Base-by-base conservation (phyloP, 768 basidiomycete species). In the Piloderma croceum region DNA sequence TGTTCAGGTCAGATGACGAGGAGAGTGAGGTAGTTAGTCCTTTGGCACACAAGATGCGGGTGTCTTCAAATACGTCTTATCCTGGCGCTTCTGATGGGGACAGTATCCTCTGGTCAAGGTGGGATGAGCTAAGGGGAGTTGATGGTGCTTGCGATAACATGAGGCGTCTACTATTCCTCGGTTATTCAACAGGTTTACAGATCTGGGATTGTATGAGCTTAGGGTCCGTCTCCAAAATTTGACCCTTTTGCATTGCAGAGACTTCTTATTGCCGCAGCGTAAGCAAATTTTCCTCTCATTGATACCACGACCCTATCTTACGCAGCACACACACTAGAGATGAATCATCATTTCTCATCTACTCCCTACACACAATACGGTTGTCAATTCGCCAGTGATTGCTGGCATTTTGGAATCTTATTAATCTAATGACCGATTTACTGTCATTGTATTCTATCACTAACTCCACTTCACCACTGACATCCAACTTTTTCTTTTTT, bases 161-260 rank as follows among this genome's bases (percentile, higher is more conserved):
- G n/a, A 64, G 62, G 33, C 58, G 65, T 19, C 43, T 76, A 13
- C 61, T 77, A 13, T 51, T 76, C 35, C 57, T 78, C 5, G 71
- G 66, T 1, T 79, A 77, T 53, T 44, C 52, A 6, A 59, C 62
- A 11, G 73, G 75, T 5, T 50, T 83, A 29, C 74, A 81, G 51
- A 63, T 81, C 15, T 83, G 80, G 79, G 79, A 82, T 47, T 76
- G 74, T 48, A 66, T 71, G 10, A 65, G 73, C 44, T 55, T 83
- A 7, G 72, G 61, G 39, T 49, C 69, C 2, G 64, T 76, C 4
- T 56, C 59, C 2, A 80, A 83, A 20, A 5, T 55, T 51, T 32
- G 68, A 67, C 39, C 57, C 44, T 17, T 60, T 56, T 43, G 44
- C 39, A 36, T 45, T 42, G 63, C 47, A 52, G 59, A 59, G 57